Conservation (phyloP, 768 basidiomycete species). For the Candolleomyces aberdarensis region DNA sequence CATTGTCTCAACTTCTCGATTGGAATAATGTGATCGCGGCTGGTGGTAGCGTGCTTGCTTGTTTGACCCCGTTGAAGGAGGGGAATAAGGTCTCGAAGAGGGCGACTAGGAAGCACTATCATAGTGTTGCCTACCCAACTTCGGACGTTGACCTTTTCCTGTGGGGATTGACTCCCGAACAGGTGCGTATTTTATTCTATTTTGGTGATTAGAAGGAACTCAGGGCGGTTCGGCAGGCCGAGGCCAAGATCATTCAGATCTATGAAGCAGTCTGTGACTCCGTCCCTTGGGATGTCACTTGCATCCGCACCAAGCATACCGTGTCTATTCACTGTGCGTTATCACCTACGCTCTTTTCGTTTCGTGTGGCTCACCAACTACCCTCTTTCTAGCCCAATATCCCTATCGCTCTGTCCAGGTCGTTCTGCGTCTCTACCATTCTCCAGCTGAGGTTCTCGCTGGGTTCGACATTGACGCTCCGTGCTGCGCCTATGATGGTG, state of each 20-base stretch:
- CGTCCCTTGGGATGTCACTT: slow-evolving; percentile 67
- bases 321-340: slow-evolving; percentile 59
- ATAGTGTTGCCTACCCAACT: slow-evolving; percentile 51
- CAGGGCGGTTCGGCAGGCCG: slow-evolving; percentile 35
- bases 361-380: background rate
- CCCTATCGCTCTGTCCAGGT: slow-evolving; percentile 68
- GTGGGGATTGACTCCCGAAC: slow-evolving; percentile 53
- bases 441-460: slow-evolving; percentile 62
- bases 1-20: slow-evolving; percentile 53
- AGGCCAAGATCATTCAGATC: slow-evolving; percentile 54
- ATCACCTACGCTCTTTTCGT: background rate
- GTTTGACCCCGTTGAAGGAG: slow-evolving; percentile 49
- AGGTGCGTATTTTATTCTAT: slow-evolving; percentile 28
- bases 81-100: slow-evolving; percentile 50
- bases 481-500: slow-evolving; percentile 47
- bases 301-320: slow-evolving; percentile 63
- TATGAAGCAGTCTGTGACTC: slow-evolving; percentile 65
- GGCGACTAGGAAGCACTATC: slow-evolving; percentile 55
- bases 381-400: slow-evolving; percentile 46
- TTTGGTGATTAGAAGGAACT: background rate
- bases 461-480: slow-evolving; percentile 69
- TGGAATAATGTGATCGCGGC: slow-evolving; percentile 66
- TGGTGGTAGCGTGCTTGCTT: slow-evolving; percentile 59
- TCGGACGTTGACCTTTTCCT: slow-evolving; percentile 65
- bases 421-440: slow-evolving; percentile 58